Base-by-base conservation (phyloP, 495 filamentous ascomycete genomes). In the Oidiodendron maius region DNA sequence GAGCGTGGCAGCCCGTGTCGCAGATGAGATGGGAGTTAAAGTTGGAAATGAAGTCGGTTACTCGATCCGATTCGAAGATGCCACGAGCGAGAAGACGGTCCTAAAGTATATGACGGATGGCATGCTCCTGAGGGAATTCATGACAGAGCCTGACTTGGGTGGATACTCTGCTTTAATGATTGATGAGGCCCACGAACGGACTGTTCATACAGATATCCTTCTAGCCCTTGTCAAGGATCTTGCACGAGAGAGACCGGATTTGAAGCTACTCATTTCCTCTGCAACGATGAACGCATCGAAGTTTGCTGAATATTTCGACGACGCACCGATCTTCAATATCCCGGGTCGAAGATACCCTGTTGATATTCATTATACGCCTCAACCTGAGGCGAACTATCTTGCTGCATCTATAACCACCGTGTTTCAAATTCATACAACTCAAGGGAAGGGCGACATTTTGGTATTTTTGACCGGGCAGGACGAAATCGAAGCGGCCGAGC, bases 91-190 rank as follows among this genome's bases (percentile, higher is more conserved):
- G 53, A 95, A 96, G 68, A 97, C 93, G 0, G 74, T 91, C 34
- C 65, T 98, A 21, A 95, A 96, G 64, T 98, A 96, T 62, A 95
- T 96, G 89, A 98, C 93, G 2, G 93, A 98, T 62, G 93, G 93
- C 51, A 96, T 97, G 90, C 73, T 97, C 36, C 71, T 97, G 16
- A 77, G 91, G 59, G 91, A 96, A 60, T 84, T 96, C 53, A 76
- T 96, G 56, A 90, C 88, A 1, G 90, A 96, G 62, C 91, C 94
- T 0, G 84, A 89, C 46, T 67, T 97, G 10, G 75, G 82, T 10
- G 80, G 77, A n/a, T 97, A 97, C 60, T 84, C 88, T 0, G 87
- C 84, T 2, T 60, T 98, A 52, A 96, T 98, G 86, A 91, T 98
- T 52, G 93, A 98, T 60, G 93, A 98, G 62, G 93, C 94, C 15